Evolutionary conservation across 805 yeast genomes (phyloP), one percentile per base, ranked within the genome.

Genomic region (Lipomyces spencermartinsiae): DNA sequence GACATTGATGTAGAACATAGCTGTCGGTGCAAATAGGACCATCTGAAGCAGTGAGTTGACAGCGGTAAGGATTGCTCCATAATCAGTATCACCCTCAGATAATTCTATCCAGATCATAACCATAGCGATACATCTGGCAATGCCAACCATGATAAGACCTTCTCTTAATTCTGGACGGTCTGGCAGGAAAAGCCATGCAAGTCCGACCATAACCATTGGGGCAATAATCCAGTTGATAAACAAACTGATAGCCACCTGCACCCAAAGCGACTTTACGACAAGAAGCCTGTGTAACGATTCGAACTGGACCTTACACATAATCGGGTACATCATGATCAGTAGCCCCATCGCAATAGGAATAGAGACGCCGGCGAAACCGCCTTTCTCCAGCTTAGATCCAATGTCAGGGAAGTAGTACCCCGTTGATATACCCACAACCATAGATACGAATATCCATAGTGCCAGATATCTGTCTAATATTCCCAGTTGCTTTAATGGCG

Each of bases 51-150:
- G 51, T 62, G 86, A 82, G 75, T 86, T 86, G 57, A 84, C 74
- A 6, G 84, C 76, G 1, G 86, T 88, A n/a, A 86, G 71, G 7
- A 84, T 72, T 2, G 86, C 87, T 75, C 89, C 86, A 56, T 84
- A 74, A 54, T 80, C 80, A 58, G 77, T 76, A 73, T 85, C 87
- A 5, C 89, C 89, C 7, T 77, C 81, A 1, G 88, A 86, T 19
- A 86, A 77, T 37, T 83, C 82, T 73, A 83, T 86, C 89, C 89
- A 86, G 34, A 86, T 74, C 61, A 86, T 76, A 0, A 70, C 89
- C 89, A 86, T 86, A 29, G 89, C 89, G 70, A 86, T 85, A 73
- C 89, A 86, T 66, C 89, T 76, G 5, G 88, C 89, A 46, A 84
- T 65, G 0, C 89, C 89, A 58, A 86, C 84, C 84, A 86, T 82